phyloP scores from a whole-genome alignment of 495 filamentous ascomycete genomes.

The Daldinia caldariorum region DNA sequence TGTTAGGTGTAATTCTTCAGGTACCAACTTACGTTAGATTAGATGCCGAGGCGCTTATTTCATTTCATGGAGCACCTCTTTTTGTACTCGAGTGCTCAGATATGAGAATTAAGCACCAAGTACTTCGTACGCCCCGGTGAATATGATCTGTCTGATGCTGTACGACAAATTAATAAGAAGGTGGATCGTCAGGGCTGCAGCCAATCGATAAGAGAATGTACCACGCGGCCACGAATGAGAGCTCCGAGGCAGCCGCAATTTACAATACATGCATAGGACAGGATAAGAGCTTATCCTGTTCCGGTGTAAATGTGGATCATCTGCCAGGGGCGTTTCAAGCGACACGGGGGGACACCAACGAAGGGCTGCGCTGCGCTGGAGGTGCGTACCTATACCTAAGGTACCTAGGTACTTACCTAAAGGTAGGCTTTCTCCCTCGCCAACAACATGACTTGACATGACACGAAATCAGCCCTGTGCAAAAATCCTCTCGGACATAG shows the following conservation, averaged over 20 bases:
- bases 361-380: not conserved
- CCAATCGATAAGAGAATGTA: slow-evolving; percentile 29
- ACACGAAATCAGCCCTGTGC: slow-evolving; percentile 35
- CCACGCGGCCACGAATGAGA: slow-evolving; percentile 18
- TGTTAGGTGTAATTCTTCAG: too few species aligned
- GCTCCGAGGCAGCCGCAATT: slow-evolving; percentile 44
- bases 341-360: slow-evolving; percentile 20
- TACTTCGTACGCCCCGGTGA: too few species aligned
- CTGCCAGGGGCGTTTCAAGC: slow-evolving; percentile 23
- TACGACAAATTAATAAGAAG: slow-evolving; percentile 7
- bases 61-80: not conserved
- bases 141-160: not conserved
- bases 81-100: not conserved
- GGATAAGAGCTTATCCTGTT: slow-evolving; percentile 37
- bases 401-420: too few species aligned
- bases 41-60: too few species aligned
- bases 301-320: slow-evolving; percentile 25
- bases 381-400: too few species aligned
- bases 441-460: not conserved
- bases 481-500: slow-evolving; percentile 12
- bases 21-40: too few species aligned
- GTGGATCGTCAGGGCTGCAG: not conserved
- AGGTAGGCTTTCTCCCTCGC: too few species aligned
- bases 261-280: slow-evolving; percentile 36
- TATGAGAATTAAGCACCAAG: not conserved